Evolutionary conservation across 2,329 filamentous ascomycete genomes (phyloP).

Genomic region (Microdochium trichocladiopsis): DNA sequence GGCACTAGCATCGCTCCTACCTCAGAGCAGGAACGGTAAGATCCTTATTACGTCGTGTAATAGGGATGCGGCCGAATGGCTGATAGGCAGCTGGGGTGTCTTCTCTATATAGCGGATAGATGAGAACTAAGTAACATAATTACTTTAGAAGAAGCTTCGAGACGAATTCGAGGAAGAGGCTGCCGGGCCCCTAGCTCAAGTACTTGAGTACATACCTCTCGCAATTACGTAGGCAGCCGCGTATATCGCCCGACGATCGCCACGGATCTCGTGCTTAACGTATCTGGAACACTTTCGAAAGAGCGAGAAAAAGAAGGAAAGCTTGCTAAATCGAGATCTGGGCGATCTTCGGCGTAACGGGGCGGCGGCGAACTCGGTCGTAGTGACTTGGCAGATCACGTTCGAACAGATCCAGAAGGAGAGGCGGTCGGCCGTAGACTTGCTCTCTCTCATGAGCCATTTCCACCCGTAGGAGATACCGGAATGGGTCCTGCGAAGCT

Average conservation of each 20-base stretch:
- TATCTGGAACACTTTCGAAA: neutral
- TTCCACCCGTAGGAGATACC: too few relatives aligned
- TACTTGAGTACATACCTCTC: too few relatives aligned
- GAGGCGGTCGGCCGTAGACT: too few relatives aligned
- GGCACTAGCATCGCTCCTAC: neutral
- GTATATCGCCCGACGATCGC: constrained; percentile 11
- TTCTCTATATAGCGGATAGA: neutral
- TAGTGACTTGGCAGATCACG: too few relatives aligned
- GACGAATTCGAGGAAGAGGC: too few relatives aligned
- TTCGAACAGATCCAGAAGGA: too few relatives aligned
- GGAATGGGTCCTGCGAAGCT: too few relatives aligned
- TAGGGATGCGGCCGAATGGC: neutral
- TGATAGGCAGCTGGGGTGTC: neutral
- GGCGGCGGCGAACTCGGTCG: too few relatives aligned
- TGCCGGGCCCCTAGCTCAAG: too few relatives aligned
- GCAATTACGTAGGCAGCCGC: neutral
- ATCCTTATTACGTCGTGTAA: constrained; percentile 1
- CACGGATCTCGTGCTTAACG: constrained; percentile 14
- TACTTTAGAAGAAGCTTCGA: too few relatives aligned
- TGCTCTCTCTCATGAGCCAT: too few relatives aligned
- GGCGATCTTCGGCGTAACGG: constrained; percentile 11
- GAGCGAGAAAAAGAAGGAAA: constrained; percentile 5
- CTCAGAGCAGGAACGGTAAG: neutral
- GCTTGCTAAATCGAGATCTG: constrained; percentile 8
- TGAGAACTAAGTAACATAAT: neutral